Conservation (phyloP, 2,329 filamentous ascomycete genomes). For the Botryotinia globosa region DNA sequence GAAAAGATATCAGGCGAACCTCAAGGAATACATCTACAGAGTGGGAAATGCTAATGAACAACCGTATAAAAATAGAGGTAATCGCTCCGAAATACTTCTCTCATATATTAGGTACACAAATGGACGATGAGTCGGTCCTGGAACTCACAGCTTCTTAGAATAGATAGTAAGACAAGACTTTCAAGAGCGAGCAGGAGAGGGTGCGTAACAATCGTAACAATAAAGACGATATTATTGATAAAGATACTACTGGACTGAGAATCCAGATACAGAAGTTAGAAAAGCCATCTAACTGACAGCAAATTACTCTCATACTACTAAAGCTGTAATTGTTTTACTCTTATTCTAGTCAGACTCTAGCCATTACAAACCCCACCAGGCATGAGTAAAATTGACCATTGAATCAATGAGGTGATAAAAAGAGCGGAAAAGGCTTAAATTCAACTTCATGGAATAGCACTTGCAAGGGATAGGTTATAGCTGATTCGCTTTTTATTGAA, state of each 20-base stretch:
- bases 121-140: background rate
- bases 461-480: too few relatives aligned
- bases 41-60: background rate
- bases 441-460: too few relatives aligned
- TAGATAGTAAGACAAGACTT: background rate
- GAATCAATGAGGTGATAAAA: too few relatives aligned
- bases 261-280: background rate
- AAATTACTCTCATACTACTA: too few relatives aligned
- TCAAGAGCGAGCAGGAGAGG: background rate
- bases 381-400: too few relatives aligned
- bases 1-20: background rate
- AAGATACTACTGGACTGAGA: background rate
- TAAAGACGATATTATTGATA: background rate
- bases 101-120: background rate
- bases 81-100: background rate
- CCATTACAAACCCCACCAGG: too few relatives aligned
- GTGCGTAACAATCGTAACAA: background rate
- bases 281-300: rapidly evolving
- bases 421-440: too few relatives aligned
- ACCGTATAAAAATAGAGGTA: background rate
- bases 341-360: too few relatives aligned
- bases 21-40: background rate
- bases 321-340: too few relatives aligned
- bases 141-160: too few relatives aligned
- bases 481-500: too few relatives aligned